A percentile compares a stretch with the other conserved stretches of the same genome.
Conservation (phyloP, 345 rosid species). For the Toxicodendron radicans region DNA sequence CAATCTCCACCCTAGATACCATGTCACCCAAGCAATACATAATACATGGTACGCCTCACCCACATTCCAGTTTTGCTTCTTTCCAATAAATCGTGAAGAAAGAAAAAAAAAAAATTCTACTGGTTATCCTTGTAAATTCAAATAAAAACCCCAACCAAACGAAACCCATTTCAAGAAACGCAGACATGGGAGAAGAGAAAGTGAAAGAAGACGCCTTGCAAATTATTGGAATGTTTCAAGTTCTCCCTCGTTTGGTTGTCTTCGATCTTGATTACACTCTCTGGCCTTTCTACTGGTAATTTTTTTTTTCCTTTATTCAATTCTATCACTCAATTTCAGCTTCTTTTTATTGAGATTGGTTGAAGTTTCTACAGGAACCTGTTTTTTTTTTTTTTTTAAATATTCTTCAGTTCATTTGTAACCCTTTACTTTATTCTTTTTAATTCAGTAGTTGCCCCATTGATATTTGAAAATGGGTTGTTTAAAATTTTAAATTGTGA, state of each 20-base stretch:
- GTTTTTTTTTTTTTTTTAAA: too few species aligned
- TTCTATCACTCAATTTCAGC: neutral
- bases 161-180: neutral
- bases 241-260: slow-evolving; percentile 65
- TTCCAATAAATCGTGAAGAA: neutral
- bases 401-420: too few species aligned
- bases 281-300: slow-evolving; percentile 86
- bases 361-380: neutral
- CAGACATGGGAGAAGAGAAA: slow-evolving; percentile 52
- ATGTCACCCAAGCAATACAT: too few species aligned
- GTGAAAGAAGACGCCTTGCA: slow-evolving; percentile 59
- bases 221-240: slow-evolving; percentile 56
- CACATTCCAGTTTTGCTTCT: neutral
- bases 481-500: too few species aligned
- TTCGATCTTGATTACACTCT: slow-evolving; percentile 87
- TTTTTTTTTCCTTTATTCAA: neutral
- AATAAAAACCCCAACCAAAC: neutral
- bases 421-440: too few species aligned
- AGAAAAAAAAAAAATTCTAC: too few species aligned
- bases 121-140: too few species aligned
- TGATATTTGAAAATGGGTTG: too few species aligned
- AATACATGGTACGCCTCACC: neutral
- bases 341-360: neutral
- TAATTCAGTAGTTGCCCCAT: too few species aligned
- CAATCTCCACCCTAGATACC: too few species aligned